Evolutionary conservation across 805 yeast species (phyloP).

Genomic region (Phaffomyces opuntiae): DNA sequence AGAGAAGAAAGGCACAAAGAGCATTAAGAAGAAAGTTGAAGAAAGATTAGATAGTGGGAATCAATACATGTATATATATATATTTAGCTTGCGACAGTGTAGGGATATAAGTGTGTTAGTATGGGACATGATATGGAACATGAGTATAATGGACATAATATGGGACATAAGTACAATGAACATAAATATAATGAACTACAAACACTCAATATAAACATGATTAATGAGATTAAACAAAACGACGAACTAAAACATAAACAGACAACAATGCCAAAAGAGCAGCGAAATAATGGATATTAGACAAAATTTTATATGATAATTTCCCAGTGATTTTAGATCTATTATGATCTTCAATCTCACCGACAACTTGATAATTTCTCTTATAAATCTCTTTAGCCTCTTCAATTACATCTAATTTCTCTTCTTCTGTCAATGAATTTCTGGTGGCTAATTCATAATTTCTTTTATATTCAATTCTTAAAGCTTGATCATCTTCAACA

Average conservation of each 20-base stretch:
- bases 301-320: slow-evolving; percentile 45
- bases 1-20: slow-evolving; percentile 92
- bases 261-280: slow-evolving; percentile 27
- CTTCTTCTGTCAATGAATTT: slow-evolving; percentile 57
- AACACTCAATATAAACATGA: background rate
- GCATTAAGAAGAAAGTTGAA: slow-evolving; percentile 59
- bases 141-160: too few relatives aligned
- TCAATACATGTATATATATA: too few relatives aligned
- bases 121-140: too few relatives aligned
- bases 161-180: too few relatives aligned
- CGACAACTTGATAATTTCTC: slow-evolving; percentile 52
- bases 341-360: slow-evolving; percentile 65
- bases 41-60: slow-evolving; percentile 15
- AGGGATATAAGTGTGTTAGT: too few relatives aligned
- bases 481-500: slow-evolving; percentile 55
- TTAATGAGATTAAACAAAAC: slow-evolving; percentile 14
- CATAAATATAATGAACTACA: background rate
- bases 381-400: slow-evolving; percentile 62
- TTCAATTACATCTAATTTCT: slow-evolving; percentile 62
- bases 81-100: too few relatives aligned
- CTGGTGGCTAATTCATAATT: slow-evolving; percentile 76
- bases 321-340: slow-evolving; percentile 46
- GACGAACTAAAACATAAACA: slow-evolving; percentile 30
- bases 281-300: slow-evolving; percentile 44
- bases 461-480: slow-evolving; percentile 62